A percentile compares a stretch with the other conserved stretches of the same genome.
Conservation (phyloP, 169 alveolate genomes). For the Toxoplasma gondii region DNA sequence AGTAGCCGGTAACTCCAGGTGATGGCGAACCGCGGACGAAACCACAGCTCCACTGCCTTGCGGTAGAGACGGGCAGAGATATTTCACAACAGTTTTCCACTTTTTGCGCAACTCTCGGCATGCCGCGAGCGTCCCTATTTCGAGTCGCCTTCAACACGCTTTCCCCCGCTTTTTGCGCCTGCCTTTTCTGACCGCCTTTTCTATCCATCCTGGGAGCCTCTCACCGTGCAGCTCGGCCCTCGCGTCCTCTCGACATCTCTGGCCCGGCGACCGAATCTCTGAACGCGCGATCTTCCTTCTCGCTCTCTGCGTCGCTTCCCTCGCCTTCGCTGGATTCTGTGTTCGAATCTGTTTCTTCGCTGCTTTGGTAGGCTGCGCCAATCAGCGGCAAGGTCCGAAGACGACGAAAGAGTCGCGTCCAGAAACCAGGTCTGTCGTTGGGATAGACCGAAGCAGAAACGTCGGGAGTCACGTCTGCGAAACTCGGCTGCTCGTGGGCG, state of each 20-base stretch:
- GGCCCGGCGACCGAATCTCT: background rate
- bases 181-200: background rate
- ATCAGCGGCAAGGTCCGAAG: background rate
- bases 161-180: background rate
- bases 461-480: no score
- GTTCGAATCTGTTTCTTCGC: no score
- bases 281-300: background rate
- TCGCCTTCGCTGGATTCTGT: background rate
- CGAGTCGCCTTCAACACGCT: no score
- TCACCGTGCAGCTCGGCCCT: background rate
- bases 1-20: no score
- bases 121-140: no score
- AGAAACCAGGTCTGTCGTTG: background rate
- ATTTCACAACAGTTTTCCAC: no score
- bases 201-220: background rate
- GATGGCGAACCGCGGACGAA: no score
- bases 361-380: background rate
- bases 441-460: no score
- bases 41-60: no score
- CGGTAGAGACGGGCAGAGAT: no score
- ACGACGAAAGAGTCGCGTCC: background rate
- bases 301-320: background rate
- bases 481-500: no score
- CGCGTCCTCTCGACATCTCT: background rate
- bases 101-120: no score